phyloP scores from a whole-genome alignment of 225 moss, liverwort and hornwort genomes.

The Rhytidiadelphus loreus region DNA sequence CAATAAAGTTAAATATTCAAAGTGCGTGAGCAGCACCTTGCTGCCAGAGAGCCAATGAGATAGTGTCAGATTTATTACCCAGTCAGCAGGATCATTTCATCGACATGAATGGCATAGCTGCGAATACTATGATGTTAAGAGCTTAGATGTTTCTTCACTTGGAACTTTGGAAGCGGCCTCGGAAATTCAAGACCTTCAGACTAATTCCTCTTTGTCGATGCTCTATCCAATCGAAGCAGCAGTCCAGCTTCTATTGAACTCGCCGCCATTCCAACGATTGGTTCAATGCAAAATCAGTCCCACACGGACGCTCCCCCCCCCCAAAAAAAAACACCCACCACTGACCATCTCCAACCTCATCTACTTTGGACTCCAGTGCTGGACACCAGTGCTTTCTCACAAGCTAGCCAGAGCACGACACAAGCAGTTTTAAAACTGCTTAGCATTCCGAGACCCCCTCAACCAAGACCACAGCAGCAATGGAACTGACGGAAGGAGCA shows the following conservation, averaged over 20 bases:
- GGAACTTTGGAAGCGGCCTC: not conserved
- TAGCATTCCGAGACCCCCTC: no score
- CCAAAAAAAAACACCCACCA: no score
- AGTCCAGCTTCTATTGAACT: not conserved
- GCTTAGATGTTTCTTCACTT: not conserved
- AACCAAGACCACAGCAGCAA: not conserved
- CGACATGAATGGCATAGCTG: not conserved
- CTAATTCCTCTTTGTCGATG: not conserved
- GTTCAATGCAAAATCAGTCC: not conserved
- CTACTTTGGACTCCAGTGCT: not conserved
- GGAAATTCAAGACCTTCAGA: not conserved
- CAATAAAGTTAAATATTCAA: not conserved
- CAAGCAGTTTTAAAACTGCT: no score
- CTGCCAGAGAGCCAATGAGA: not conserved
- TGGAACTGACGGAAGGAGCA: not conserved
- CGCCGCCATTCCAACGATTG: not conserved
- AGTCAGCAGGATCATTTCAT: not conserved
- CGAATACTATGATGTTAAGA: not conserved
- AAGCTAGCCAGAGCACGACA: no score
- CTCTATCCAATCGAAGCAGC: not conserved
- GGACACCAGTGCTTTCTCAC: not conserved
- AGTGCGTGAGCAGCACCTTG: not conserved
- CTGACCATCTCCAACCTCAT: not conserved
- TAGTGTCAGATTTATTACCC: not conserved
- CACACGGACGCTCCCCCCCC: no score